Base-by-base conservation (phyloP, 1,284 basidiomycete genomes). In the Ceratobasidium sp. region DNA sequence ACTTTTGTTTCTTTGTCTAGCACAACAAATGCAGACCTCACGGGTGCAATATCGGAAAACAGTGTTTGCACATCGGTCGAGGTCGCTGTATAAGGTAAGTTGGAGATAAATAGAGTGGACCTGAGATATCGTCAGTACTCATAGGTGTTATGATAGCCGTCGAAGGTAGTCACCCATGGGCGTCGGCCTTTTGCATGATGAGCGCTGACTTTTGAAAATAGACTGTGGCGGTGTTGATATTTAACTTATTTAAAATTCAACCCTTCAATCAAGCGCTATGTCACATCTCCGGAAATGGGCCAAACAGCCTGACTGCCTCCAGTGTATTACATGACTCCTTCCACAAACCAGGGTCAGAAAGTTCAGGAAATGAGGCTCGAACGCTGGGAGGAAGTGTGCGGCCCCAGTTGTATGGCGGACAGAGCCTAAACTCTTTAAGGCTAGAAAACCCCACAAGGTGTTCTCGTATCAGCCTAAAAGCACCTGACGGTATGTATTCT, bases 41-140 rank as follows among this genome's bases (percentile, higher is more conserved):
- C 92, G 13, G 97, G 98, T 1, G 96, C 98, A 80, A 98, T 91
- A 84, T 97, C 96, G 17, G 97, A 98, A 87, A 99, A 98, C 67
- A 97, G 90, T 0, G 96, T 96, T 82, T 95, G 90, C 50, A 99
- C 87, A 85, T 98, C 96, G 77, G 92, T 93, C 2, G 94, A 94
- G 6, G 97, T 99, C 62, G 94, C 95, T 38, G 92, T 91, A 83
- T 95, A 97, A 0, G 96, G 95, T 23, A 98, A 86, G 85, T 94
- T 94, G 12, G 93, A 94, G 59, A 95, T 90, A 82, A 95, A 95
- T 57, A 95, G 1, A 17, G 73, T 75, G 23, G 73, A 75, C 1
- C 73, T 75, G n/a, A n/a, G n/a, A n/a, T n/a, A n/a, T n/a, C n/a
- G n/a, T n/a, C n/a, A n/a, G n/a, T n/a, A n/a, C n/a, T n/a, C n/a